A percentile compares a stretch with the other conserved stretches of the same genome.
Conservation (phyloP, 192 early-diverging fungal species). For the Backusella sp. region DNA sequence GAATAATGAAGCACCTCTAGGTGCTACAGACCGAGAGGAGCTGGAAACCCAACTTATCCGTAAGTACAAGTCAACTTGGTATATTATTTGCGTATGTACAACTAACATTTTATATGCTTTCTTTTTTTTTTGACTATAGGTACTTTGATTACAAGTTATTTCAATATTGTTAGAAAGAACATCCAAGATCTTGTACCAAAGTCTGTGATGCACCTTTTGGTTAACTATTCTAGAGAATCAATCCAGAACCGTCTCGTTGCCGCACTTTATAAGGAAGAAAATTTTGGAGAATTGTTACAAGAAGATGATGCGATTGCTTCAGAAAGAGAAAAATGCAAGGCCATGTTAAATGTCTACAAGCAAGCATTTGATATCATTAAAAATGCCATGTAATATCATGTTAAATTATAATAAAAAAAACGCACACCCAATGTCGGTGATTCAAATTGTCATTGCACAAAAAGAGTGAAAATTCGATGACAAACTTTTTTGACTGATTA, state of each 20-base stretch:
- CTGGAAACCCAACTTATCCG: slow-evolving; percentile 79
- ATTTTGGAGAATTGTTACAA: slow-evolving; percentile 69
- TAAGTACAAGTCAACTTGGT: slow-evolving; percentile 28
- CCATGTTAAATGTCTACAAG: slow-evolving; percentile 76
- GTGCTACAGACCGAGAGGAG: slow-evolving; percentile 56
- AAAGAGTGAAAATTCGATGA: neutral
- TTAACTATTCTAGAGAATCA: slow-evolving; percentile 69
- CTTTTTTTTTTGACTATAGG: neutral
- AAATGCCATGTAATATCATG: neutral
- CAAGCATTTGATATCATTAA: slow-evolving; percentile 73
- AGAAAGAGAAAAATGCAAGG: slow-evolving; percentile 73
- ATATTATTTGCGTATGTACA: neutral
- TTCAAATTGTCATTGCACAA: neutral
- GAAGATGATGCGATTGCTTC: slow-evolving; percentile 72
- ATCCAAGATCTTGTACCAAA: slow-evolving; percentile 81
- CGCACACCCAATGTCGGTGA: neutral
- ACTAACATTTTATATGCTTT: neutral
- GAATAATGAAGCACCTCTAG: slow-evolving; percentile 34
- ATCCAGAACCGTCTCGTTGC: slow-evolving; percentile 78
- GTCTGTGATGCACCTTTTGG: slow-evolving; percentile 79
- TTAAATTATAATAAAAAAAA: slow-evolving; percentile 7
- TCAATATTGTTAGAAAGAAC: slow-evolving; percentile 76
- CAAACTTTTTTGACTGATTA: neutral
- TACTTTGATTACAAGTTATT: slow-evolving; percentile 76
- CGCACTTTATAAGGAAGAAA: slow-evolving; percentile 68